Evolutionary conservation across 2,329 filamentous ascomycete species (phyloP), one percentile per base, ranked within the genome.

Genomic region (Calonectria honghensis): DNA sequence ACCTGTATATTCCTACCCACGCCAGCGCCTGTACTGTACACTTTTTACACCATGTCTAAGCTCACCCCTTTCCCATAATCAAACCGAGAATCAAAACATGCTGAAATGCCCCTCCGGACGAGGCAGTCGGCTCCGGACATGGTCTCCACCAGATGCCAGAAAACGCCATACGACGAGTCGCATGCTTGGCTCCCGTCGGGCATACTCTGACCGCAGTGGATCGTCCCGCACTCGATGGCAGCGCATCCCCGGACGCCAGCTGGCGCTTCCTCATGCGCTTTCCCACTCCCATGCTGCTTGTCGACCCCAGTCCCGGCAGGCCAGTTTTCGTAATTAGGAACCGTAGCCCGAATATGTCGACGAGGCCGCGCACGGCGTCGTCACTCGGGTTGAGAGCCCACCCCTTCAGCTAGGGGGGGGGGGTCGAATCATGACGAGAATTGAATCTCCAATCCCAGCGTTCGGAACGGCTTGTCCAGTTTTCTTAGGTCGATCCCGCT

Each of bases 401-500:
- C 59, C 64, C 48, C 35, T 54, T 37, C n/a, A 18, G 16, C 24
- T 54, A 39, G 54, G 59, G 37, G 24, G 37, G 24, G 24, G 35
- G 48, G 45, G 65, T 24, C 50, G 32, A 54, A 64, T 93, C 87
- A 95, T 31, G 94, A 95, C 14, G 94, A 96, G 85, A 96, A 97
- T 82, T 96, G 94, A 57, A 97, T 88, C 85, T 96, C 94, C 71
- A 97, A 85, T 16, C 95, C 95, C 72, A 97, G 88, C 6, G 91
- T 94, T 75, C 94, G 91, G 81, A 97, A 94, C 50, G 95, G 93
- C 81, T 94, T 93, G 83, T 96, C 94, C 77, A 92, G 88, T 80
- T 91, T 92, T 81, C 92, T 92, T 81, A 97, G 89, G 82, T 98
- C 96, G 70, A 99, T 92, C 66, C 93, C 95, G 72, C 95, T 95